Evolutionary conservation across 352 stramenopile genomes (phyloP).

Genomic region (Albugo laibachii): DNA sequence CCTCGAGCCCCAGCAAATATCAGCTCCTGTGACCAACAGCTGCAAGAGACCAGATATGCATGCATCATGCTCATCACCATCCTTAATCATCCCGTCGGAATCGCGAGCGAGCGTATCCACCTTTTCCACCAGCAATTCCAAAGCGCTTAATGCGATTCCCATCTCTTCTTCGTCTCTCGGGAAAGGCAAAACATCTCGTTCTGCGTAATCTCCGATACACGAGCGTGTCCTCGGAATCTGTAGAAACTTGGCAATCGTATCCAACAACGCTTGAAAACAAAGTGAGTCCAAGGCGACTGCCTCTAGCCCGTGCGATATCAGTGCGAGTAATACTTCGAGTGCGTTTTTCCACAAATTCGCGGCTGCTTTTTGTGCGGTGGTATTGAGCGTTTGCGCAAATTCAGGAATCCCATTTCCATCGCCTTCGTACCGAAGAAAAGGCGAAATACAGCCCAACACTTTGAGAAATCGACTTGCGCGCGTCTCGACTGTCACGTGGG

Average conservation of each 20-base stretch:
- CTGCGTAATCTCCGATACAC: too few species aligned
- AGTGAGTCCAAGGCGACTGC: slow-evolving; percentile 24
- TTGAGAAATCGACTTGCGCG: slow-evolving; percentile 29
- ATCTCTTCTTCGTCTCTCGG: slow-evolving; percentile 49
- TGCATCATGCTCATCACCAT: slow-evolving; percentile 9
- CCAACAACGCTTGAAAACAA: slow-evolving; percentile 32
- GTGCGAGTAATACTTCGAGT: slow-evolving; percentile 38
- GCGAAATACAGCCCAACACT: slow-evolving; percentile 44
- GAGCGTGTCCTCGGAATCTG: slow-evolving; percentile 1
- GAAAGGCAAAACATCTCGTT: not conserved
- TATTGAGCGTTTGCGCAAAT: slow-evolving; percentile 16
- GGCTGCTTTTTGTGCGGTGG: slow-evolving; percentile 39
- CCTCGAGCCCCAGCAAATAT: slow-evolving; percentile 29
- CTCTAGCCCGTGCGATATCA: slow-evolving; percentile 46
- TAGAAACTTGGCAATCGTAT: slow-evolving; percentile 42
- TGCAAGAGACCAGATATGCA: slow-evolving; percentile 5
- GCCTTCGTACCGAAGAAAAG: slow-evolving; percentile 29
- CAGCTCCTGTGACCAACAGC: slow-evolving; percentile 36
- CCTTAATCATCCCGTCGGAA: not conserved
- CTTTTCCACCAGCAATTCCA: slow-evolving; percentile 57
- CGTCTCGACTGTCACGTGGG: slow-evolving; percentile 28
- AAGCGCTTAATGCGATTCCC: slow-evolving; percentile 43
- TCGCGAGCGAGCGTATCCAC: slow-evolving; percentile 27
- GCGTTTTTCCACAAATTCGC: slow-evolving; percentile 63
- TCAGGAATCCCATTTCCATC: not conserved